These are phyloP conservation scores for Ceratocystis huliohia DNA, from an alignment of 2,329 filamentous ascomycete genomes.

Conservation along the genomic window DNA sequence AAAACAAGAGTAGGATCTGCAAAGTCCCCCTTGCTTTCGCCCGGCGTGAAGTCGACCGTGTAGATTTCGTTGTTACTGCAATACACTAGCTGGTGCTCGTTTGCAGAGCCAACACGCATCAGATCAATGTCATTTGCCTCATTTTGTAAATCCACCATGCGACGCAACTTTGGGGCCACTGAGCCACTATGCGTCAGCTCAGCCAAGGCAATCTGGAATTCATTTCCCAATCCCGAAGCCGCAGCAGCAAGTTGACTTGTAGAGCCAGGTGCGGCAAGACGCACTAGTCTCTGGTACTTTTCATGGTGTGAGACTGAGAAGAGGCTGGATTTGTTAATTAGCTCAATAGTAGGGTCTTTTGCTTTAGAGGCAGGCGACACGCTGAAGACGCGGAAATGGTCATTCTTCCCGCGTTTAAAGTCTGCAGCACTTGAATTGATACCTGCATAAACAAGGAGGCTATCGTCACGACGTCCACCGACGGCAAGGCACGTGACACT, in stretches of 20 bases:
- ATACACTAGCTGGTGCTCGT: conserved; percentile 61
- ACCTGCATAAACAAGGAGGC: conserved; percentile 50
- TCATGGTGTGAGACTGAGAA: conserved; percentile 40
- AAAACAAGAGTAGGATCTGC: conserved; percentile 39
- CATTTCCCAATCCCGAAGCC: conserved; percentile 62
- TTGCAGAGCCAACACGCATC: conserved; percentile 43
- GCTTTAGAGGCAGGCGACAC: conserved; percentile 32
- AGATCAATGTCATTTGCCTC: conserved; percentile 60
- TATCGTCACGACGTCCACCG: conserved; percentile 45
- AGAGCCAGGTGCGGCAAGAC: conserved; percentile 40
- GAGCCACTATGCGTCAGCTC: conserved; percentile 45
- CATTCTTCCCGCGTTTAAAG: conserved; percentile 62
- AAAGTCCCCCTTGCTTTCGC: conserved; percentile 29
- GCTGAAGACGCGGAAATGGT: conserved; percentile 68
- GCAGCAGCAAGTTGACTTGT: conserved; percentile 59
- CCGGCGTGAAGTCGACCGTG: conserved; percentile 45
- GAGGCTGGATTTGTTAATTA: conserved; percentile 40
- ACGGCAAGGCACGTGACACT: conserved; percentile 73
- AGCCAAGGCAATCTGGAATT: conserved; percentile 71
- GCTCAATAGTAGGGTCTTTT: conserved; percentile 28
- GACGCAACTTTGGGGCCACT: conserved; percentile 33
- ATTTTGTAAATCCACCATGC: conserved; percentile 38
- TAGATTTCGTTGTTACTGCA: conserved; percentile 66
- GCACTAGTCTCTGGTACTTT: conserved; percentile 47
- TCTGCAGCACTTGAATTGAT: conserved; percentile 70